These are phyloP conservation scores for Scytalidium sp. DNA, from an alignment of 2,329 filamentous ascomycete genomes.

Conservation along the genomic window DNA sequence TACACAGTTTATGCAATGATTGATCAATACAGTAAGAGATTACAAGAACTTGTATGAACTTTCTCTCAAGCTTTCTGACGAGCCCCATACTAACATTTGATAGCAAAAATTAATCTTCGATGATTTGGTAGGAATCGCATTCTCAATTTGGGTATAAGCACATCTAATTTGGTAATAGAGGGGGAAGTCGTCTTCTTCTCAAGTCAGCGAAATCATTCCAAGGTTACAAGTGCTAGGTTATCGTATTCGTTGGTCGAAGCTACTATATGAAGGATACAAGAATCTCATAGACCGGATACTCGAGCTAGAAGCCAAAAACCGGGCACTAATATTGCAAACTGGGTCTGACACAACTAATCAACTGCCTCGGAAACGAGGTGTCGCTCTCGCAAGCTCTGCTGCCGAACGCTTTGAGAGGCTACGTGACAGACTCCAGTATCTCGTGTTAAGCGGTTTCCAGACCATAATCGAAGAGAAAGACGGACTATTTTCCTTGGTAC, in stretches of 20 bases:
- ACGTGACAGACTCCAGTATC: constrained; percentile 54
- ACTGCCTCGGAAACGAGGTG: constrained; percentile 12
- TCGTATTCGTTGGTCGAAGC: constrained; percentile 56
- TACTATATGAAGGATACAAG: constrained; percentile 59
- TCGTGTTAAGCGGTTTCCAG: constrained; percentile 59
- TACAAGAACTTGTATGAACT: constrained; percentile 45
- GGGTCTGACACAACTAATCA: neutral
- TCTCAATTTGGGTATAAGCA: neutral
- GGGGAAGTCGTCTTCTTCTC: constrained; percentile 32
- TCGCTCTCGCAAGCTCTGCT: constrained; percentile 41
- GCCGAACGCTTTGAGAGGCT: constrained; percentile 57
- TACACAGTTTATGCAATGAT: constrained; percentile 55
- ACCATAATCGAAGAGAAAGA: constrained; percentile 69
- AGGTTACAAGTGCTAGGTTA: constrained; percentile 57
- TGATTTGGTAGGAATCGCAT: neutral
- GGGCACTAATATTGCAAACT: neutral
- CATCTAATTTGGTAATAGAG: constrained; percentile 18
- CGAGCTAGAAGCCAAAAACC: constrained; percentile 18
- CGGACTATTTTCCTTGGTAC: constrained; percentile 63
- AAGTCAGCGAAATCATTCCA: constrained; percentile 51
- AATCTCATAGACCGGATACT: constrained; percentile 58
- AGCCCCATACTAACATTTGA: constrained; percentile 2
- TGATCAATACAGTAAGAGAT: constrained; percentile 39
- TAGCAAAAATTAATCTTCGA: no score
- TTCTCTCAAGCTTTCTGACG: neutral